Conservation (phyloP, 1,284 basidiomycete species). For the Malassezia furfur region DNA sequence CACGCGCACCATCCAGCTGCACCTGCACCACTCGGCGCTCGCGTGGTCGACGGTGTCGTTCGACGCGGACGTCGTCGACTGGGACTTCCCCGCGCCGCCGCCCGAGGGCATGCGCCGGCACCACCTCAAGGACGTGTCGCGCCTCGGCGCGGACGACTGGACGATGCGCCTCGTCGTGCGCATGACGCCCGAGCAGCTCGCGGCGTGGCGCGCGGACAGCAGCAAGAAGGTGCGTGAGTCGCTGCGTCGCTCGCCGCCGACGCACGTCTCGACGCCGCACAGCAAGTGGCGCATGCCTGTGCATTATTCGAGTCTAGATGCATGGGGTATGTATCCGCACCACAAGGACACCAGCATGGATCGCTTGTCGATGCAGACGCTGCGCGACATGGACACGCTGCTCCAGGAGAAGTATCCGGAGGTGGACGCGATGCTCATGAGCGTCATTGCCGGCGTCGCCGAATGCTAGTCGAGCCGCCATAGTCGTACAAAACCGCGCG, state of each 20-base stretch:
- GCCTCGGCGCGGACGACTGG: conserved; percentile 66
- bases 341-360: conserved; percentile 19
- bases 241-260: conserved; percentile 8
- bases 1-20: conserved; percentile 63
- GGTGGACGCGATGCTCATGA: conserved; percentile 44
- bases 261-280: conserved; percentile 4
- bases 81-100: conserved; percentile 57
- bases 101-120: conserved; percentile 60
- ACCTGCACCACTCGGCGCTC: conserved; percentile 68
- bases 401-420: conserved; percentile 34
- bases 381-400: conserved; percentile 30
- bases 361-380: conserved; percentile 24
- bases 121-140: conserved; percentile 80
- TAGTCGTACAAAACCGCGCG: background rate
- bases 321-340: conserved; percentile 37
- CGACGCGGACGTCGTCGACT: conserved; percentile 76
- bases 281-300: conserved; percentile 29
- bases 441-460: conserved; percentile 35
- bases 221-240: background rate
- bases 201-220: background rate
- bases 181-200: conserved; percentile 48
- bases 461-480: conserved; percentile 8
- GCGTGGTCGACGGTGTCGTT: conserved; percentile 90
- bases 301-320: conserved; percentile 28
- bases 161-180: conserved; percentile 62